phyloP scores from a whole-genome alignment of 768 basidiomycete species.

The Thelephora ganbajun region DNA sequence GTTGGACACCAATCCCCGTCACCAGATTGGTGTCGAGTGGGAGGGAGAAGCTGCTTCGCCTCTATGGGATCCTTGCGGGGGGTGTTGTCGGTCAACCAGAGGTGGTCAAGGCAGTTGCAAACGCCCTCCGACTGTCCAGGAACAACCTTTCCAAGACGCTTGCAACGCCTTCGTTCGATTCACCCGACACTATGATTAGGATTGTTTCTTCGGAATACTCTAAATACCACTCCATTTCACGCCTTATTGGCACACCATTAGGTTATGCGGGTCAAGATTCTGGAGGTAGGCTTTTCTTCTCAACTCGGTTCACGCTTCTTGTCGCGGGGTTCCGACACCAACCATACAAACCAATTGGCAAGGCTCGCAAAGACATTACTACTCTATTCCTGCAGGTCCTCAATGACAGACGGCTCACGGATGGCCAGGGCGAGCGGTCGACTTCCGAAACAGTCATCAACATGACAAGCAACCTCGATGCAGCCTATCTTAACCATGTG shows the following conservation, averaged over 20 bases:
- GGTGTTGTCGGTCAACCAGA: constrained; percentile 84
- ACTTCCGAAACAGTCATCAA: constrained; percentile 90
- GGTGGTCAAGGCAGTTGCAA: constrained; percentile 85
- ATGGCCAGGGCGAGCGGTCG: constrained; percentile 79
- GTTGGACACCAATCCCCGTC: constrained; percentile 90
- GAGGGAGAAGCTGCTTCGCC: constrained; percentile 72
- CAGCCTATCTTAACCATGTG: constrained; percentile 62
- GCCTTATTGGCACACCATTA: constrained; percentile 62
- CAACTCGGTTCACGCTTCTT: not conserved
- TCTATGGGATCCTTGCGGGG: constrained; percentile 72
- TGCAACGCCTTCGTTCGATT: constrained; percentile 80
- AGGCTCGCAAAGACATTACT: constrained; percentile 67
- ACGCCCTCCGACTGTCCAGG: constrained; percentile 84
- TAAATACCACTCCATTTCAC: constrained; percentile 62
- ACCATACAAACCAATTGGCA: constrained; percentile 67
- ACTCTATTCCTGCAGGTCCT: constrained; percentile 73
- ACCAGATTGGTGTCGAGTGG: constrained; percentile 78
- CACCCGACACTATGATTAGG: constrained; percentile 82
- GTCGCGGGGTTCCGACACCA: not conserved
- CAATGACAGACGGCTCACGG: constrained; percentile 85
- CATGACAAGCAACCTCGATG: constrained; percentile 89
- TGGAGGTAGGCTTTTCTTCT: constrained; percentile 22
- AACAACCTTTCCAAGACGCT: constrained; percentile 92
- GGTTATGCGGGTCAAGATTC: constrained; percentile 89
- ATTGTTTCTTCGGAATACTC: constrained; percentile 92